Evolutionary conservation across 1,139 yeast genomes (phyloP).

Genomic region (Debaryomycetaceae sp.): DNA sequence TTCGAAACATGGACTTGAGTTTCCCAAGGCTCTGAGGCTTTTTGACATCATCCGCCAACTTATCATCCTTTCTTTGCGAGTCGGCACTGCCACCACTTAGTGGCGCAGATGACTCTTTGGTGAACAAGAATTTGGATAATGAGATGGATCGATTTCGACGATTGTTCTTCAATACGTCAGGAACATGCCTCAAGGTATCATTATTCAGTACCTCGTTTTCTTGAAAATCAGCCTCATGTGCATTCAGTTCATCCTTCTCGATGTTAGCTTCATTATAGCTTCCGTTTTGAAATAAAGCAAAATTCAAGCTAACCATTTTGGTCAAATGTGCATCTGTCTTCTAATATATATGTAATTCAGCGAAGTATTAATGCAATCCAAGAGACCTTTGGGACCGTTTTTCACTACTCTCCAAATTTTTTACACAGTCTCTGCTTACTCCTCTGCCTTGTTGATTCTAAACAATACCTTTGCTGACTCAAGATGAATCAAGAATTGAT

Average conservation of each 20-base stretch:
- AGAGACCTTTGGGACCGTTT: too few relatives aligned
- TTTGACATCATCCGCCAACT: slow-evolving; percentile 3
- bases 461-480: too few relatives aligned
- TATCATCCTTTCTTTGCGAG: background rate
- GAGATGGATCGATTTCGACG: slow-evolving; percentile 14
- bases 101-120: slow-evolving; percentile 7
- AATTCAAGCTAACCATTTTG: background rate
- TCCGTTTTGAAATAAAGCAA: background rate
- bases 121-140: slow-evolving; percentile 15
- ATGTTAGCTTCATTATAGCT: background rate
- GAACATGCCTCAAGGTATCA: background rate
- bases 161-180: background rate
- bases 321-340: background rate
- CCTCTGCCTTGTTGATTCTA: too few relatives aligned
- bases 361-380: too few relatives aligned
- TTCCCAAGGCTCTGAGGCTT: slow-evolving; percentile 13
- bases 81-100: background rate
- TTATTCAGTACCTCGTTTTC: background rate
- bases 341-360: background rate
- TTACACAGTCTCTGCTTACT: too few relatives aligned
- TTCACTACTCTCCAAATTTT: too few relatives aligned
- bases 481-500: too few relatives aligned
- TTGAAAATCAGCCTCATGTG: background rate
- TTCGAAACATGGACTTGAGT: slow-evolving; percentile 23
- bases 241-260: background rate